phyloP scores from a whole-genome alignment of 1,139 yeast species.

The Sugiyamaella japonica region DNA sequence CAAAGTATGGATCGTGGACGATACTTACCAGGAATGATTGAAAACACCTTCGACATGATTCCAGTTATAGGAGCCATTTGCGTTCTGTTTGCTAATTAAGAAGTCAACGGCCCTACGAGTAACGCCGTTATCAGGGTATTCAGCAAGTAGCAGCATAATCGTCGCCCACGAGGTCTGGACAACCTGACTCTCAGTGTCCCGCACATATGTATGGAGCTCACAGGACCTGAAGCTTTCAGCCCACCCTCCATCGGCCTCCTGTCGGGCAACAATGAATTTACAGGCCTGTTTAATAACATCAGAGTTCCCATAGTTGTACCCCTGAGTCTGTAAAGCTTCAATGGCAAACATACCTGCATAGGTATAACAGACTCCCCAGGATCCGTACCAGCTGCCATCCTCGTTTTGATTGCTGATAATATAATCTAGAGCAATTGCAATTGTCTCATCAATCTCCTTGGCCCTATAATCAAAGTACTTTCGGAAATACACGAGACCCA shows the following conservation, averaged over 20 bases:
- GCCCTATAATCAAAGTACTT: constrained; percentile 61
- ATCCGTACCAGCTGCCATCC: constrained; percentile 98
- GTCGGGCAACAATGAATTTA: constrained; percentile 75
- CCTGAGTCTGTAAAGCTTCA: constrained; percentile 80
- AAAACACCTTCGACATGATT: constrained; percentile 95
- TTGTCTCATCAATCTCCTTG: constrained; percentile 64
- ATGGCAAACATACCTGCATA: constrained; percentile 98
- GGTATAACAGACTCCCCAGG: constrained; percentile 97
- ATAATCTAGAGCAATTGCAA: constrained; percentile 70
- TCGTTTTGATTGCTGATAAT: constrained; percentile 63
- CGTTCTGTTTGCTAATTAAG: constrained; percentile 64
- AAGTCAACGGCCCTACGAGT: constrained; percentile 64
- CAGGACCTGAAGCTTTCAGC: constrained; percentile 69
- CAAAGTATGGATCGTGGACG: background rate
- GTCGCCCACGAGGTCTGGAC: constrained; percentile 96
- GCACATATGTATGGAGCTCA: constrained; percentile 79
- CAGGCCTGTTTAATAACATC: constrained; percentile 71
- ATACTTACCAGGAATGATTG: constrained; percentile 64
- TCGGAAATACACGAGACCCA: constrained; percentile 81
- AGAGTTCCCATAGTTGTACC: constrained; percentile 61
- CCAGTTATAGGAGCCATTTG: constrained; percentile 81
- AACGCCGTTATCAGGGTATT: constrained; percentile 68
- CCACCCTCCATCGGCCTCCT: constrained; percentile 94
- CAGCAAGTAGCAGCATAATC: constrained; percentile 76
- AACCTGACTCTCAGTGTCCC: constrained; percentile 61